These are phyloP conservation scores for Xylaria venustula DNA, from an alignment of 495 filamentous ascomycete species.

Conservation along the genomic window DNA sequence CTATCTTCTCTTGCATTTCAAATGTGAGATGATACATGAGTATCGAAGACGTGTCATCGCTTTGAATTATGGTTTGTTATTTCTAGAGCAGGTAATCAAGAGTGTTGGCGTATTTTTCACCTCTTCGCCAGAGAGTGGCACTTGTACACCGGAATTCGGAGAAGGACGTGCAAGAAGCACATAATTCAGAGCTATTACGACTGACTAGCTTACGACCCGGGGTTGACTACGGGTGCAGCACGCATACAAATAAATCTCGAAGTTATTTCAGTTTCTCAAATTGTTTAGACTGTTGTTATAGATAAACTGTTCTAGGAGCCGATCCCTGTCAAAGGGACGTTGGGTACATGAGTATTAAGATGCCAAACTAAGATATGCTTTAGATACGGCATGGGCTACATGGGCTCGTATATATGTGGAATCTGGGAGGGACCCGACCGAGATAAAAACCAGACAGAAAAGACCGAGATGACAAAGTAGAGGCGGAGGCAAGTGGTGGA, in stretches of 20 bases:
- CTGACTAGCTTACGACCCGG: not conserved
- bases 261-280: not conserved
- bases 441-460: too few relatives aligned
- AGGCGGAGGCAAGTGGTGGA: conserved; percentile 9
- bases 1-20: too few relatives aligned
- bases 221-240: not conserved
- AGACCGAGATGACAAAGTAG: conserved; percentile 15
- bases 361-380: conserved; percentile 16
- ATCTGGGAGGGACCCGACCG: conserved; percentile 11
- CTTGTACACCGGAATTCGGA: too few relatives aligned
- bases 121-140: too few relatives aligned
- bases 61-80: too few relatives aligned
- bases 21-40: too few relatives aligned
- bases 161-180: too few relatives aligned
- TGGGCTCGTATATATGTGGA: conserved; percentile 19
- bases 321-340: conserved; percentile 18
- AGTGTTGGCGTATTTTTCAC: too few relatives aligned
- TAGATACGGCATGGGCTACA: conserved; percentile 25
- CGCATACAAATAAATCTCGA: not conserved
- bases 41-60: too few relatives aligned
- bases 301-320: conserved; percentile 15
- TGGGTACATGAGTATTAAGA: conserved; percentile 27
- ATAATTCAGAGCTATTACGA: too few relatives aligned
- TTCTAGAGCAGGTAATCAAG: too few relatives aligned
- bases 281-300: conserved; percentile 4